Conservation (phyloP, 768 basidiomycete species). For the Roridomyces roridus region DNA sequence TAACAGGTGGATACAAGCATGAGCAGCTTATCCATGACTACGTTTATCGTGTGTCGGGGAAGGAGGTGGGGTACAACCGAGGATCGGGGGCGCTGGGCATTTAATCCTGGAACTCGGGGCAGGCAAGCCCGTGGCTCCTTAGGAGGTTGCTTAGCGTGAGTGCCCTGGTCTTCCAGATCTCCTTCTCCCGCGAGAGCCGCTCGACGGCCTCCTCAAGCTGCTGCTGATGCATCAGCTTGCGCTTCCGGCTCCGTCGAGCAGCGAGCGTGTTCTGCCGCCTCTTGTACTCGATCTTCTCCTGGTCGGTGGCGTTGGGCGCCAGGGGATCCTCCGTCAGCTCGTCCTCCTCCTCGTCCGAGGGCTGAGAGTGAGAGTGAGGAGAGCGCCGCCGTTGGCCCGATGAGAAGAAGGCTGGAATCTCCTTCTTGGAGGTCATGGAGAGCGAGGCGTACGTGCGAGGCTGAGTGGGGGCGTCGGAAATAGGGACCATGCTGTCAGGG, state of each 20-base stretch:
- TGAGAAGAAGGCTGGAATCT: conserved; percentile 62
- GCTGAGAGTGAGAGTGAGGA: conserved; percentile 40
- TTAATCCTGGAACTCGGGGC: conserved; percentile 41
- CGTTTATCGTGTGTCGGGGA: conserved; percentile 3
- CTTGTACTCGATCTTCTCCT: conserved; percentile 70
- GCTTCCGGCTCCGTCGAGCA: conserved; percentile 66
- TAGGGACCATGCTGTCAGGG: conserved; percentile 30
- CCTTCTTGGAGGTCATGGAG: conserved; percentile 68
- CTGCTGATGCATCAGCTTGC: conserved; percentile 68
- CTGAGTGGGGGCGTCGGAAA: conserved; percentile 66
- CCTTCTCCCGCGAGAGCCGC: conserved; percentile 51
- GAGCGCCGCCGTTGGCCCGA: conserved; percentile 56
- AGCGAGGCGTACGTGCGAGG: conserved; percentile 59
- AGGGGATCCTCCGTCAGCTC: conserved; percentile 35
- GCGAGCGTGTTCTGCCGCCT: conserved; percentile 77
- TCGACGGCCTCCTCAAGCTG: conserved; percentile 58
- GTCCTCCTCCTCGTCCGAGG: conserved; percentile 50
- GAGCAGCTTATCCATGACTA: conserved; percentile 22
- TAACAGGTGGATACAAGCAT: conserved; percentile 13
- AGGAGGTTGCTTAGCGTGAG: conserved; percentile 47
- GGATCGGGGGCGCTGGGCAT: conserved; percentile 30
- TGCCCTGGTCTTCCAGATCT: conserved; percentile 57
- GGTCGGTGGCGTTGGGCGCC: conserved; percentile 42
- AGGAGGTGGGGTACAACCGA: not conserved
- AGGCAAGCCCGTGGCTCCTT: conserved; percentile 51